A percentile compares a stretch with the other conserved stretches of the same genome.
Evolutionary conservation across 192 early-diverging fungal species (phyloP).

Genomic region (Glomus cerebriforme): DNA sequence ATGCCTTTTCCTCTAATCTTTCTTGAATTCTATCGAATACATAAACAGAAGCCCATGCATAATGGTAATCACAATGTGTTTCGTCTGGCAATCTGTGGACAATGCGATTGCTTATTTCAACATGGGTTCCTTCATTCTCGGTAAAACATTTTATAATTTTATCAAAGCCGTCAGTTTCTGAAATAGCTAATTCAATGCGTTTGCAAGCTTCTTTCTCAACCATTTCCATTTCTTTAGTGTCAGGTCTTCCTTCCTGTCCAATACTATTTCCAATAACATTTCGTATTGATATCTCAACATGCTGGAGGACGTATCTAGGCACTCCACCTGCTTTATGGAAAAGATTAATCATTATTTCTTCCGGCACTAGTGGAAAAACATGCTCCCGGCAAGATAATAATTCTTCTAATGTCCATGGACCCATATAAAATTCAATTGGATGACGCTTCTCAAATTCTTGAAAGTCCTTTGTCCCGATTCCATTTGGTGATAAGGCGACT

Average conservation of each 20-base stretch:
- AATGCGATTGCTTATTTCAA: not conserved
- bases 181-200: not conserved
- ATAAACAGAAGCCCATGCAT: not conserved
- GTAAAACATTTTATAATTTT: not conserved
- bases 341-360: constrained; percentile 4
- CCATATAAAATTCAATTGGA: constrained; percentile 9
- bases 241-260: not conserved
- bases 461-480: not conserved
- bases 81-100: not conserved
- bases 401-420: not conserved
- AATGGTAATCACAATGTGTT: not conserved
- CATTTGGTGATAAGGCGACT: constrained; percentile 10
- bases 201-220: not conserved
- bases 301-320: not conserved
- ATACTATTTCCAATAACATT: not conserved
- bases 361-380: not conserved
- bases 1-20: not conserved
- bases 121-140: not conserved
- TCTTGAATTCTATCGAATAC: not conserved
- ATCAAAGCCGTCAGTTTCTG: not conserved
- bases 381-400: not conserved
- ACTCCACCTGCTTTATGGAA: constrained; percentile 7
- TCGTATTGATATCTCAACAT: not conserved
- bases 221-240: not conserved
- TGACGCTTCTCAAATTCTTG: not conserved